phyloP scores from a whole-genome alignment of 179 eudicot species.

The Silene coronaria region DNA sequence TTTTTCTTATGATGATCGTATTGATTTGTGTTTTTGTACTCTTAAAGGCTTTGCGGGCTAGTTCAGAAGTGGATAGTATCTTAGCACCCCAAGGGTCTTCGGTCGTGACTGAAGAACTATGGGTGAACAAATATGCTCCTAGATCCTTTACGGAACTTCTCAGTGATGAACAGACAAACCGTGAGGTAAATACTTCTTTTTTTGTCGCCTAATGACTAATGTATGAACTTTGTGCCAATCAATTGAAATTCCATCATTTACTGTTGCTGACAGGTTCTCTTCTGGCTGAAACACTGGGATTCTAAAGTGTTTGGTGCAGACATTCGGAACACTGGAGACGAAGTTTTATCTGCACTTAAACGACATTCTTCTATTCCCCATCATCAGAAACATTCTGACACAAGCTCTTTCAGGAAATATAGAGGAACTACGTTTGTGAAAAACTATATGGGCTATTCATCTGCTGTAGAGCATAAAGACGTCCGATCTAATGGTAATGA shows the following conservation, averaged over 20 bases:
- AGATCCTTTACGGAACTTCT: slow-evolving; percentile 93
- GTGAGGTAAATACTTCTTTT: slow-evolving; percentile 56
- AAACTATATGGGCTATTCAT: slow-evolving; percentile 25
- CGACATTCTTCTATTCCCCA: slow-evolving; percentile 69
- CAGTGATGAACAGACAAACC: slow-evolving; percentile 89
- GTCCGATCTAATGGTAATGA: slow-evolving; percentile 34
- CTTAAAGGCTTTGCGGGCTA: slow-evolving; percentile 65
- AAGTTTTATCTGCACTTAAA: slow-evolving; percentile 74
- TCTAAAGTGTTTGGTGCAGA: slow-evolving; percentile 80
- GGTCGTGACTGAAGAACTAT: slow-evolving; percentile 57
- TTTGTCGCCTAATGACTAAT: background rate
- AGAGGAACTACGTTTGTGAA: slow-evolving; percentile 36
- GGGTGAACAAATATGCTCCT: slow-evolving; percentile 98
- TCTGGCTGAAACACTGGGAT: slow-evolving; percentile 99
- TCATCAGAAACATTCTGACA: slow-evolving; percentile 44
- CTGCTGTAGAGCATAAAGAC: slow-evolving; percentile 35
- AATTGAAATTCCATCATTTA: slow-evolving; percentile 5
- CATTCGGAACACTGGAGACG: slow-evolving; percentile 70
- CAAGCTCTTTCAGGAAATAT: slow-evolving; percentile 39
- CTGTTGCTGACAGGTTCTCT: slow-evolving; percentile 59
- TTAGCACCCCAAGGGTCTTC: slow-evolving; percentile 34
- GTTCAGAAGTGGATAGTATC: slow-evolving; percentile 40
- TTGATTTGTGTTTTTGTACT: background rate
- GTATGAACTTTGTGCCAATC: slow-evolving; percentile 1
- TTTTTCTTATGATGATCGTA: background rate